Evolutionary conservation across 306 rosid species (phyloP).

Genomic region (Prunus dulcis): DNA sequence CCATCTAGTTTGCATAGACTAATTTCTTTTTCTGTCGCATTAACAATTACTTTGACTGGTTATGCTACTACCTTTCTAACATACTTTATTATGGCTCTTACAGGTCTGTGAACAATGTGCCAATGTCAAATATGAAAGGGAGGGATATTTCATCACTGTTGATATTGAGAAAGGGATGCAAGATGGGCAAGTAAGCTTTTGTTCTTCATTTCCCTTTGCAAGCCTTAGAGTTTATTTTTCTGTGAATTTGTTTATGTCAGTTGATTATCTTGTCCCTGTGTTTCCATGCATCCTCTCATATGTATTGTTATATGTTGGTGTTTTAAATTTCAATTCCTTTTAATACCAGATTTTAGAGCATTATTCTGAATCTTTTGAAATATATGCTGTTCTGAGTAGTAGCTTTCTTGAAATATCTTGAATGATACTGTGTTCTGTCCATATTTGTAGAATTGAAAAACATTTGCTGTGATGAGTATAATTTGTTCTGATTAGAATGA

Average conservation of each 20-base stretch:
- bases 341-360: background rate
- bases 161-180: slow-evolving; percentile 99
- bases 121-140: slow-evolving; percentile 88
- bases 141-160: slow-evolving; percentile 86
- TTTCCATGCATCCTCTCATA: background rate
- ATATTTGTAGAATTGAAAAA: background rate
- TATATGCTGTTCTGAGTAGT: background rate
- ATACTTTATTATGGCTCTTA: slow-evolving; percentile 19
- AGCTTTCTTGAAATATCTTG: background rate
- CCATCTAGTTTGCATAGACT: background rate
- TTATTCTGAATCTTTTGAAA: background rate
- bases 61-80: background rate
- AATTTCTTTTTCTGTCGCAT: background rate
- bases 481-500: background rate
- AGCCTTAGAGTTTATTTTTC: slow-evolving; percentile 11
- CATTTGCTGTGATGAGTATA: background rate
- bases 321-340: background rate
- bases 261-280: background rate
- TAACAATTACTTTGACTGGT: background rate
- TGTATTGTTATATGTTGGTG: background rate
- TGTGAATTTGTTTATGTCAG: background rate
- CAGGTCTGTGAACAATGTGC: slow-evolving; percentile 97
- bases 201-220: slow-evolving; percentile 4
- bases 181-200: slow-evolving; percentile 86
- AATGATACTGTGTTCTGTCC: background rate